Evolutionary conservation across 148 eudicot genomes (phyloP), one percentile per base, ranked within the genome.

Genomic region (Cornus florida): DNA sequence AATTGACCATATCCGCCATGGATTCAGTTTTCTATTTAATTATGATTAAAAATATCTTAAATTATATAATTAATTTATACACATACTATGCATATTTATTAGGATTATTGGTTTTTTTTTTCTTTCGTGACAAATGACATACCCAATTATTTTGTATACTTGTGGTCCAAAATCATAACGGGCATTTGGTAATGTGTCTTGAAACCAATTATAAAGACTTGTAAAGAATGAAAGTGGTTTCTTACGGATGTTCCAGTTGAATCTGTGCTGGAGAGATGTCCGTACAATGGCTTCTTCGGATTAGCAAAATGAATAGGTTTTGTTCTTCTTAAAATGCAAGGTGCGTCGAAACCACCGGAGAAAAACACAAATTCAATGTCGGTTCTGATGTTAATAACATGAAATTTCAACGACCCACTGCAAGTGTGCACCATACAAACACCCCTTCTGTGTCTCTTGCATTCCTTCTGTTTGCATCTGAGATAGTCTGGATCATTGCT

Each of bases 331-430:
- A 93, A 77, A 70, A 95, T 81, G 78, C 98, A 95, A 14, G 98
- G 98, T 28, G 90, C 73, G 0, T 41, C 43, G 33, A 95, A 92
- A 50, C 94, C 97, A 35, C 88, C 92, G 48, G 86, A 80, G 59
- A 95, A 92, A 81, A 90, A 74, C 50, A 91, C 94, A 41, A 95
- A 92, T 71, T 90, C 89, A n/a, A 95, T 89, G 78, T 90, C 92
- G 0, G 94, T 91, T 38, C 98, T 88, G 50, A 95, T 89, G 80
- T 95, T 95, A 46, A 93, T 82, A 5, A 90, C 93, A 78, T 95
- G 97, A 78, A 95, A 95, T 4, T 90, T 82, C 8, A 95, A 33
- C 3, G 94, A 80, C 3, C 87, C 95, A 16, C 88, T 74, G 75
- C 98, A 94, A 14, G 97, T 92, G 38, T 56, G 82, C 8, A 81